Base-by-base conservation (phyloP, 495 filamentous ascomycete species). In the Tetracladium setigerum region DNA sequence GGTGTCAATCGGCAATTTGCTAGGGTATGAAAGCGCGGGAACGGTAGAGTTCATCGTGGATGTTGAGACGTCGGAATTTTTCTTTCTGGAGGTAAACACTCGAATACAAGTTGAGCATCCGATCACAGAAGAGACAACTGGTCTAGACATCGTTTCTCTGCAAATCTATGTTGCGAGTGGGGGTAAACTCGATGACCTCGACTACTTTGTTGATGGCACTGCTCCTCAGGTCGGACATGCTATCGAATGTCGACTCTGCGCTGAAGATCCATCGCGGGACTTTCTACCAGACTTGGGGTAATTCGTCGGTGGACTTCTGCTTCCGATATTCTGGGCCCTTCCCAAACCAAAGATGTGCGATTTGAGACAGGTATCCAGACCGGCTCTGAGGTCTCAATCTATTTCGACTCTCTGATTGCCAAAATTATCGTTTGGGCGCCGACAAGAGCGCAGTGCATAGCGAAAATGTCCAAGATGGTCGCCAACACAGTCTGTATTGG, bases 51-150 rank as follows among this genome's bases (percentile, higher is more conserved):
- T 68, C 50, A 65, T 82, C 8, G 74, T 79, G 13, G 74, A 82
- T 52, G 63, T 69, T 67, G 52, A 62, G 57, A 2, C 64, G 5
- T 69, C 65, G 3, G 64, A 70, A 8, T 78, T 78, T 59, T 82
- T 71, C 56, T 82, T 82, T 45, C 67, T 81, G 5, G 78, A 82
- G 49, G 76, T 82, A 68, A 81, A 81, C 53, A 77, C 78, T 1
- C 61, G 78, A 22, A 62, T 81, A 8, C 78, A 82, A 48, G 78
- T 82, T 15, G 78, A 82, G 57, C 78, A 81, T 59, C 69, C 69
- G 12, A 76, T 80, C 37, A 80, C 78, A 8, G 76, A 82, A 52
- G 74, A 72, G 47, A 72, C 73, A 50, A 61, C 62, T 15, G 43
- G 43, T 3, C 53, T 79, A 17, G 78, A 81, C 45, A 56, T 81